Base-by-base conservation (phyloP, 768 basidiomycete genomes). In the Boletus patriciae region DNA sequence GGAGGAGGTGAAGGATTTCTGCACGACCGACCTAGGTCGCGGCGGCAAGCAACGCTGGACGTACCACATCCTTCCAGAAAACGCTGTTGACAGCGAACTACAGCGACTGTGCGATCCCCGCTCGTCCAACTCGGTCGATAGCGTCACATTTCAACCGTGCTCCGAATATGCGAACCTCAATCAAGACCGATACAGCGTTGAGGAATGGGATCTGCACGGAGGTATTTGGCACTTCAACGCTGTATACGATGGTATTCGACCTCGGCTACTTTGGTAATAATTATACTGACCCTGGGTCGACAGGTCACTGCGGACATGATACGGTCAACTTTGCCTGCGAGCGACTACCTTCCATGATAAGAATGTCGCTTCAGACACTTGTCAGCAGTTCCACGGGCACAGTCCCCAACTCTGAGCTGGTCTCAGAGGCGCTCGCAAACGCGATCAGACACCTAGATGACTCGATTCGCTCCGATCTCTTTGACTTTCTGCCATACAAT, bases 41-140 rank as follows among this genome's bases (percentile, higher is more conserved):
- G 75, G 79, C 9, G 82, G 80, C 33, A 73, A 70, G 50, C 77
- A 77, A 34, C 76, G 77, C 36, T 84, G 83, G 83, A 78, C 81
- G 4, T 85, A 83, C 64, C 79, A 77, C 18, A 63, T 77, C 27
- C 74, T 84, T 25, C 50, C 70, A 16, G 79, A 82, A 55, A 73
- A 70, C 12, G 65, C 57, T 6, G 59, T 84, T 25, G 68, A 76
- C 21, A 52, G 66, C 12, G 77, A 81, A 65, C 59, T 84, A 27
- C 64, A 58, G 31, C 74, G 70, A 33, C 51, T 77, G 38, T 75
- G 78, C 21, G 62, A 69, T 42, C 74, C 80, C 4, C 62, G 55
- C 53, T 74, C 77, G 8, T 58, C 52, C 37, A 65, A 59, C 12
- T 59, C 62, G 6, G 73, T 75, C 29, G 77, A 80, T 55, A 70